Evolutionary conservation across 1,284 basidiomycete genomes (phyloP), one percentile per base, ranked within the genome.

Genomic region (Rhizoctonia solani): DNA sequence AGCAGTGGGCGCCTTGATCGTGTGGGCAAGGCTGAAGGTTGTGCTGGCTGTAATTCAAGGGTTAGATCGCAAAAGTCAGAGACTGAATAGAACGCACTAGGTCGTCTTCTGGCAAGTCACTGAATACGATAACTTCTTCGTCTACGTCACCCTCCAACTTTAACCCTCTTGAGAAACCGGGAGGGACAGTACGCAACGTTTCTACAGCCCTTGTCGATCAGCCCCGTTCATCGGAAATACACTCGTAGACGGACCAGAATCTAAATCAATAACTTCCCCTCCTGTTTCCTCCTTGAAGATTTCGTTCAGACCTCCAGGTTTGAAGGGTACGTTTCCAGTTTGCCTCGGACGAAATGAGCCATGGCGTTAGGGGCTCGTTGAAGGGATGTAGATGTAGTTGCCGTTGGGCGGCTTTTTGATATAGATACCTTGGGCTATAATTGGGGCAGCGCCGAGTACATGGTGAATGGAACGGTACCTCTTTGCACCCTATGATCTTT

Each of bases 301-400:
- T 71, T 86, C 85, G 53, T 90, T 88, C 27, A 96, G 80, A 8
- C 95, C 95, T 61, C 95, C 95, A 6, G 95, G 95, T 79, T 87
- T 84, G 77, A 97, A 97, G 0, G 95, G 95, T 1, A 96, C 86
- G 76, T 95, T 88, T 25, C 91, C 90, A 32, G 93, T 90, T 77
- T 95, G 97, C 54, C 95, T 68, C 95, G 82, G 6, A 98, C 94
- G 77, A 98, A 98, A 70, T 87, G 89, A 71, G 85, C 84, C 52
- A 80, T 81, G 1, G 88, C 83, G 5, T 86, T 92, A 3, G 93
- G 94, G 8, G 90, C 90, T 67, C 95, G 85, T 68, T 89, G 86
- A 69, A 96, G 81, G 11, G 92, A 91, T 6, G 91, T 93, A 16
- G 92, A 94, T 1, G 88, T 89, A 4, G 89, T 79, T 1, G 72